Evolutionary conservation across 140 eudicot genomes (phyloP), one percentile per base, ranked within the genome.

Genomic region (Senecio squalidus): DNA sequence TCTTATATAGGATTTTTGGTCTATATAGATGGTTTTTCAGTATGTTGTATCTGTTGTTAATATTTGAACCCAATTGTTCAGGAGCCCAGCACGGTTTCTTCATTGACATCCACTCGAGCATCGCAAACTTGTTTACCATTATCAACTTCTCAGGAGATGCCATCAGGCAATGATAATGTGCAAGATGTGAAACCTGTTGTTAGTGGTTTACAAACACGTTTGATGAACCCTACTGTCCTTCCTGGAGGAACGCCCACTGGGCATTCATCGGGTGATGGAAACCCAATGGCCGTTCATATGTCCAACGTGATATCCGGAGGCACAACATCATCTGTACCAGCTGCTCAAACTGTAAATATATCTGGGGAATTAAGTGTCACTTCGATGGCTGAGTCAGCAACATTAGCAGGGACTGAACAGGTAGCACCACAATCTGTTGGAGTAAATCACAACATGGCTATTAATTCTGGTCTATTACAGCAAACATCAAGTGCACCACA

Each of bases 301-400:
- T 73, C 95, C 26, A 82, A 76, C 71, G 71, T 82, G 87, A 76
- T 85, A 67, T 82, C 84, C 66, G 71, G 71, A 62, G 83, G 84
- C 48, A 67, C 71, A 70, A 28, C 72, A 36, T 79, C 86, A n/a
- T 77, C 84, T 17, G 67, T 71, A 14, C 78, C 80, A 26, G 70
- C 80, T 67, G 46, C 74, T 50, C 94, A 81, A 67, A 63, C 76
- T 56, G 78, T 81, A 45, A 55, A 67, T 45, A 61, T 89, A 50
- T 78, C 86, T 20, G 85, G 78, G 25, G 84, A 77, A 34, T 30
- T 87, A 26, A 81, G 70, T 57, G 55, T 76, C 34, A 59, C 78
- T 31, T 58, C 81, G 60, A 59, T 71, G 54, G 36, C 74, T 47
- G 82, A 69, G 49, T 50, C 88, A 7, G 70, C 78, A 33, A 60